Conservation (phyloP, 2,329 filamentous ascomycete genomes). For the Talaromyces sp. region DNA sequence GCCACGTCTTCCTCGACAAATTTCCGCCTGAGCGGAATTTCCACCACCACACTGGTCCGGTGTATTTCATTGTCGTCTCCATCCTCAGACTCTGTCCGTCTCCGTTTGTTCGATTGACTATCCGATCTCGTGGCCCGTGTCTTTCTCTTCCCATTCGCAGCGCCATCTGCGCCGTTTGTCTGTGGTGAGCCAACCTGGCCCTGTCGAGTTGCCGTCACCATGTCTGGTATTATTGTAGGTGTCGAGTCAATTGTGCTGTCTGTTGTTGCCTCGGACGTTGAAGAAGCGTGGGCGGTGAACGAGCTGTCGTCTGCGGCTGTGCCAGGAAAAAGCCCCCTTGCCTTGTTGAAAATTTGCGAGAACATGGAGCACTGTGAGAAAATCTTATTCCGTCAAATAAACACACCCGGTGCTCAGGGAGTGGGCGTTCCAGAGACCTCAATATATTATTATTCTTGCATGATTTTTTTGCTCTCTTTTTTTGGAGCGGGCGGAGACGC, state of each 20-base stretch:
- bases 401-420: not conserved
- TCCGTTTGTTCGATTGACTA: conserved; percentile 26
- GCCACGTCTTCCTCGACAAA: not conserved
- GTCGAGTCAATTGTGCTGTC: conserved; percentile 5
- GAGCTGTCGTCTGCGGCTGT: conserved; percentile 13
- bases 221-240: conserved; percentile 16
- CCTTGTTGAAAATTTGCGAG: conserved; percentile 35
- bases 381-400: not conserved
- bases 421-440: not conserved
- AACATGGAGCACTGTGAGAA: conserved; percentile 30
- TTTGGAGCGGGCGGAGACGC: not conserved
- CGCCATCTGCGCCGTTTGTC: conserved; percentile 11
- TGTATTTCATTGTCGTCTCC: conserved; percentile 4
- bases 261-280: conserved; percentile 6
- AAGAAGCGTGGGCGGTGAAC: conserved; percentile 9
- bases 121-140: conserved; percentile 16
- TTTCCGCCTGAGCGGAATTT: conserved; percentile 12
- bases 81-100: conserved; percentile 18
- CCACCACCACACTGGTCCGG: conserved; percentile 13
- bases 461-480: not conserved
- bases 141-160: conserved; percentile 30
- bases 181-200: conserved; percentile 16
- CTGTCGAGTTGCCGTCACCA: conserved; percentile 30
- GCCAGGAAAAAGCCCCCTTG: conserved; percentile 35
- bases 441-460: not conserved